phyloP scores from a whole-genome alignment of 2,329 filamentous ascomycete genomes.

The Trichophyton benhamiae region DNA sequence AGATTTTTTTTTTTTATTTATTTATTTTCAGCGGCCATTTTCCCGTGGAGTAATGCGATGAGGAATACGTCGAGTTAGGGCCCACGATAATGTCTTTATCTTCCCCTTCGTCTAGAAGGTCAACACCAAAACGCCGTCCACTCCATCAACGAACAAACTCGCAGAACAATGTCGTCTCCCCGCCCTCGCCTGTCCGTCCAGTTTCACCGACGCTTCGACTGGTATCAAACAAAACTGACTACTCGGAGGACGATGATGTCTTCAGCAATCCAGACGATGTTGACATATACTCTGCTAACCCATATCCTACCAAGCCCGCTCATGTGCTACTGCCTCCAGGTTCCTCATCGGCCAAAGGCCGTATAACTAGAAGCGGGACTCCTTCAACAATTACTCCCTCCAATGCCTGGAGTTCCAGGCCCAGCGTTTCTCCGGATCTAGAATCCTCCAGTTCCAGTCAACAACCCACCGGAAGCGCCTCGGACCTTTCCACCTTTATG shows the following conservation, averaged over 20 bases:
- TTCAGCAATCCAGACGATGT: constrained; percentile 15
- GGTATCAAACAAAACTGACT: constrained; percentile 20
- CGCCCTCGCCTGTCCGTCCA: constrained; percentile 14
- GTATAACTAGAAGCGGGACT: background rate
- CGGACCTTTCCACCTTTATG: constrained; percentile 6
- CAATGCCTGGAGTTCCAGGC: background rate
- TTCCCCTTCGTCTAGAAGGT: constrained; percentile 15
- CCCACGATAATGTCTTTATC: constrained; percentile 16
- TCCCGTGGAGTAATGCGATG: constrained; percentile 17
- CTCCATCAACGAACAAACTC: constrained; percentile 37
- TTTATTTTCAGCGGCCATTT: constrained; percentile 5
- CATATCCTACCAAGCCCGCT: constrained; percentile 37
- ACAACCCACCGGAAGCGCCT: constrained; percentile 8
- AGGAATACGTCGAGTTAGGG: background rate
- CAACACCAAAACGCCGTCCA: constrained; percentile 28
- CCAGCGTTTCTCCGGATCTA: background rate
- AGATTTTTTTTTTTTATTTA: constrained; percentile 2
- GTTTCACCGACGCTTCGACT: constrained; percentile 22
- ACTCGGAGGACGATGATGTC: background rate
- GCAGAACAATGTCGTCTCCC: constrained; percentile 33
- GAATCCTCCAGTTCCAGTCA: constrained; percentile 5
- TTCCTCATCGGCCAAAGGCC: constrained; percentile 17
- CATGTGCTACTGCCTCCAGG: constrained; percentile 31
- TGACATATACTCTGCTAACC: constrained; percentile 31
- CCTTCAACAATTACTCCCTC: background rate